Percentiles rank a stretch among this genome's conserved stretches.
Conservation (phyloP, 2,329 filamentous ascomycete genomes). For the Thelonectria blattea region DNA sequence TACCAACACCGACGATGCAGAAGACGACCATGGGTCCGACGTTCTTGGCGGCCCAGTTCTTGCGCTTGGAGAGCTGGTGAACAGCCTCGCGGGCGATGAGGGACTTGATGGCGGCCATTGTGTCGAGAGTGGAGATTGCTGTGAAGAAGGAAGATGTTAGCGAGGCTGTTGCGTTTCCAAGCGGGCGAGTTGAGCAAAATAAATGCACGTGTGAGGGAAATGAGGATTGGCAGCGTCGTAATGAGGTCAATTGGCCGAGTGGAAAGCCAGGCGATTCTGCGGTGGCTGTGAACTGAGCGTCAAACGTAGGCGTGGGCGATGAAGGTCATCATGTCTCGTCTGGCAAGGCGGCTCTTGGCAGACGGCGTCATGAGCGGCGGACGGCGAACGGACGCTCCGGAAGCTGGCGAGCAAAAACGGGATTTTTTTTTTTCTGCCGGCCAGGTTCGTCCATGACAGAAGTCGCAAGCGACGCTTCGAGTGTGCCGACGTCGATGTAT, state of each 20-base stretch:
- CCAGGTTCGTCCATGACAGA: constrained; percentile 6
- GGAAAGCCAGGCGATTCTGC: constrained; percentile 17
- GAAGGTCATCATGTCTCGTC: background rate
- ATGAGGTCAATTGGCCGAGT: constrained; percentile 18
- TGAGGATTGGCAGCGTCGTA: constrained; percentile 6
- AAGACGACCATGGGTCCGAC: constrained; percentile 52
- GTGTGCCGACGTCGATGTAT: background rate
- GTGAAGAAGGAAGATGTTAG: constrained; percentile 15
- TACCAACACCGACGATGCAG: constrained; percentile 51
- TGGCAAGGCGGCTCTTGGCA: constrained; percentile 19
- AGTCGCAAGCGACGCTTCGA: constrained; percentile 3
- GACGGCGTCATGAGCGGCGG: constrained; percentile 18
- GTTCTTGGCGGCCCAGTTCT: constrained; percentile 48
- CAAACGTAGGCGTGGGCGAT: constrained; percentile 8
- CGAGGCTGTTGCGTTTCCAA: background rate
- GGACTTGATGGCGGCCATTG: constrained; percentile 51
- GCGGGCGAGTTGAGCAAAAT: constrained; percentile 3
- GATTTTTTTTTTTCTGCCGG: background rate
- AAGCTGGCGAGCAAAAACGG: background rate
- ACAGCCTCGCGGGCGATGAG: constrained; percentile 46
- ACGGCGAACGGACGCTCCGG: background rate
- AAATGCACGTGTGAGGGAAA: background rate
- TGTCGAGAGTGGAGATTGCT: constrained; percentile 41
- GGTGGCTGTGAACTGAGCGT: constrained; percentile 12
- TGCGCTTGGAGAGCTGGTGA: constrained; percentile 48